Evolutionary conservation across 805 yeast species (phyloP).

Genomic region (Dipodascus albidus): DNA sequence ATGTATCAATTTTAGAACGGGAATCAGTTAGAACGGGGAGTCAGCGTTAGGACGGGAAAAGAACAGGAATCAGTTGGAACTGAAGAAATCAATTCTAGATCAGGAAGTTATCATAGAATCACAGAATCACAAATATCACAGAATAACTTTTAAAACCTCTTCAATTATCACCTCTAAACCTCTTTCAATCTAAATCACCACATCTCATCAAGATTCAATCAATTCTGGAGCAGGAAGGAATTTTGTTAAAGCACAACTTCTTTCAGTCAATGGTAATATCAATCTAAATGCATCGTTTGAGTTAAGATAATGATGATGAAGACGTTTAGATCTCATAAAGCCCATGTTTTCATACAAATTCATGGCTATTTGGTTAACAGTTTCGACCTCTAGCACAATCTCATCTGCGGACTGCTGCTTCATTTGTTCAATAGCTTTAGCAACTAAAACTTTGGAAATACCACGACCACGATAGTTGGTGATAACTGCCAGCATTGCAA

Average conservation of each 20-base stretch:
- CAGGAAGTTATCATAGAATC: too few relatives aligned
- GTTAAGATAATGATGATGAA: constrained; percentile 79
- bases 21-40: too few relatives aligned
- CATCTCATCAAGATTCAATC: too few relatives aligned
- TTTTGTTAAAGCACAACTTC: constrained; percentile 29
- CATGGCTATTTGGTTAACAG: constrained; percentile 61
- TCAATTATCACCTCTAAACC: too few relatives aligned
- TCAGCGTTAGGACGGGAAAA: too few relatives aligned
- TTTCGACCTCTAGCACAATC: constrained; percentile 88
- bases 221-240: too few relatives aligned
- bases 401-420: constrained; percentile 64
- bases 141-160: too few relatives aligned
- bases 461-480: constrained; percentile 63
- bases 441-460: constrained; percentile 66
- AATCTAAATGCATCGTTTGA: constrained; percentile 89
- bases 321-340: constrained; percentile 59
- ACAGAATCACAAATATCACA: too few relatives aligned
- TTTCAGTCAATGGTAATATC: constrained; percentile 66
- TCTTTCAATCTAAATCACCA: too few relatives aligned
- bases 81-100: too few relatives aligned
- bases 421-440: constrained; percentile 53
- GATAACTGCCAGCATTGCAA: constrained; percentile 90
- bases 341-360: constrained; percentile 64
- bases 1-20: too few relatives aligned
- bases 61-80: too few relatives aligned